Conservation (phyloP, 2,329 filamentous ascomycete genomes). For the Didymella segeticola region DNA sequence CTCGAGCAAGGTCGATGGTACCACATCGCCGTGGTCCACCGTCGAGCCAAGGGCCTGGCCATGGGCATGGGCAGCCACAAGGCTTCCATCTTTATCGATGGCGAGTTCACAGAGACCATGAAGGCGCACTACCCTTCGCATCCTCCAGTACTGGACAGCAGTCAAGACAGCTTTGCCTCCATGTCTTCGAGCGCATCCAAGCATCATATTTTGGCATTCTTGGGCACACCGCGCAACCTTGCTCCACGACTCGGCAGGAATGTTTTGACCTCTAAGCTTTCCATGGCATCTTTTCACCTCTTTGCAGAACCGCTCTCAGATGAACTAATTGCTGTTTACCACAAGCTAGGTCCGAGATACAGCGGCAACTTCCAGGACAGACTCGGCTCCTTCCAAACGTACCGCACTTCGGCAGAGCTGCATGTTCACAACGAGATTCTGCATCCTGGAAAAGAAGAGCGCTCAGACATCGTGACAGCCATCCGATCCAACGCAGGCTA, state of each 20-base stretch:
- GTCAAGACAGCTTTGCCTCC: slow-evolving; percentile 73
- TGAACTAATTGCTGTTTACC: slow-evolving; percentile 89
- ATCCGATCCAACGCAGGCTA: slow-evolving; percentile 84
- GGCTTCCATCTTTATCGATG: slow-evolving; percentile 88
- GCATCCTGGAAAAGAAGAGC: slow-evolving; percentile 87
- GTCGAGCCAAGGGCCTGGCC: slow-evolving; percentile 69
- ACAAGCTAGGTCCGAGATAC: slow-evolving; percentile 87
- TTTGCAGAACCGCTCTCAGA: slow-evolving; percentile 89
- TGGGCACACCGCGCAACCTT: slow-evolving; percentile 90
- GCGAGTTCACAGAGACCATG: slow-evolving; percentile 90
- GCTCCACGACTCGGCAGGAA: slow-evolving; percentile 77
- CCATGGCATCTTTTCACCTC: slow-evolving; percentile 85
- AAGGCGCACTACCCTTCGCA: slow-evolving; percentile 86
- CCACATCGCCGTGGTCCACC: slow-evolving; percentile 88
- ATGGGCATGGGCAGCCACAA: slow-evolving; percentile 74
- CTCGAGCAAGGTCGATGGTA: slow-evolving; percentile 88
- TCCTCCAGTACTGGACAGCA: slow-evolving; percentile 69
- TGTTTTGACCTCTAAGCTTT: slow-evolving; percentile 81
- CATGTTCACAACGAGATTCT: slow-evolving; percentile 91
- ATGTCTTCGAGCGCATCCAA: slow-evolving; percentile 65
- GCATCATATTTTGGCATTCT: slow-evolving; percentile 84
- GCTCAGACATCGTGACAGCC: slow-evolving; percentile 87
- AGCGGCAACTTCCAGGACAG: slow-evolving; percentile 97
- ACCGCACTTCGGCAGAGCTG: slow-evolving; percentile 87
- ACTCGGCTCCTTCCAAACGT: slow-evolving; percentile 94